These are phyloP conservation scores for Suillus weaverae DNA, from an alignment of 768 basidiomycete genomes.

Conservation along the genomic window DNA sequence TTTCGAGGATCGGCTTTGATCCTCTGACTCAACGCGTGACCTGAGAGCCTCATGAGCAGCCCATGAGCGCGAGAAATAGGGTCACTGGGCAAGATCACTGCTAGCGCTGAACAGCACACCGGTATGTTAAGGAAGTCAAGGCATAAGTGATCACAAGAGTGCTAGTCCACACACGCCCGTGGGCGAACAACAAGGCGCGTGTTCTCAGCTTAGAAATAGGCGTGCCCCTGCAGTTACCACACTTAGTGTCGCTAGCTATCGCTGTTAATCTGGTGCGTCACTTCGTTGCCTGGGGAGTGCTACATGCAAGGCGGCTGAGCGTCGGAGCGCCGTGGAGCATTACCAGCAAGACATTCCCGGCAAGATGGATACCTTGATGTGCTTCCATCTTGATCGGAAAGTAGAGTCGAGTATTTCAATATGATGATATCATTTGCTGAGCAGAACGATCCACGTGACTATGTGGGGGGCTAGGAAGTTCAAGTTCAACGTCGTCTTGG, in stretches of 20 bases:
- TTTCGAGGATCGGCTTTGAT: neutral
- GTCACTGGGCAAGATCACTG: neutral
- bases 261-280: neutral
- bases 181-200: neutral
- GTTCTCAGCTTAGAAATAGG: neutral
- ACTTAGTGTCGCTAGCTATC: neutral
- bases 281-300: neutral
- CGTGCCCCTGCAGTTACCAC: neutral
- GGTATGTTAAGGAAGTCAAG: neutral
- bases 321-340: neutral
- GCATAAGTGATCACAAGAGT: neutral
- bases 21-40: neutral
- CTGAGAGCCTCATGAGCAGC: neutral
- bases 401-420: neutral
- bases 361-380: too few relatives aligned
- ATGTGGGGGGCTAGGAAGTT: neutral
- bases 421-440: neutral
- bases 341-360: neutral
- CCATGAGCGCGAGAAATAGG: neutral
- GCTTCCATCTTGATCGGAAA: neutral
- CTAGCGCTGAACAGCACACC: neutral
- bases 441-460: neutral
- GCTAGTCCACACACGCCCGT: neutral
- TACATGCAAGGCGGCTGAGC: neutral
- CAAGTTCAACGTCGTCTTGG: neutral